Conservation (phyloP, 1,139 yeast genomes). For the Blastobotrys aristatus region DNA sequence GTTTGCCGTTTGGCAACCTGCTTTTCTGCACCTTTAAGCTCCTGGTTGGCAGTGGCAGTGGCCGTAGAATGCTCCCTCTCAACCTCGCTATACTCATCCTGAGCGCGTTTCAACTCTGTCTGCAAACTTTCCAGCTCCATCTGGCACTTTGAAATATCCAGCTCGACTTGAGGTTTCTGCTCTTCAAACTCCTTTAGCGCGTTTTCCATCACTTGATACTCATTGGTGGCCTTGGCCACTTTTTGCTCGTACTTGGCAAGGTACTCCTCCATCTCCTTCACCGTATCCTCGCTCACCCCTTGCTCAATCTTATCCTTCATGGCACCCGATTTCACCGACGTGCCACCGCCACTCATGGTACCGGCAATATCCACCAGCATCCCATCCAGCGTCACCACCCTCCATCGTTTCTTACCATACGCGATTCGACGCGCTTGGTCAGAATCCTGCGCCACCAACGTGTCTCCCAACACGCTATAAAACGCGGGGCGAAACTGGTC, state of each 20-base stretch:
- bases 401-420: conserved; percentile 70
- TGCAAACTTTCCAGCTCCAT: conserved; percentile 64
- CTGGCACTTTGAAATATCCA: conserved; percentile 51
- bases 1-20: conserved; percentile 36
- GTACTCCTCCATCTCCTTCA: conserved; percentile 51
- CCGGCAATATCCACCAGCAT: conserved; percentile 93
- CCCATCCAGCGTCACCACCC: conserved; percentile 93
- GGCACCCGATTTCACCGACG: conserved; percentile 55
- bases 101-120: conserved; percentile 44
- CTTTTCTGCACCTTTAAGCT: conserved; percentile 38
- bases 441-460: conserved; percentile 76
- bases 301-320: conserved; percentile 47
- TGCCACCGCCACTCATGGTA: conserved; percentile 97
- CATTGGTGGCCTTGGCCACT: conserved; percentile 48
- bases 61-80: conserved; percentile 11
- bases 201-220: conserved; percentile 54
- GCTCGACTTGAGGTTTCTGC: conserved; percentile 67
- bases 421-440: conserved; percentile 85
- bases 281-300: conserved; percentile 51
- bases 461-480: conserved; percentile 78
- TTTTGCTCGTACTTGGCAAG: conserved; percentile 52
- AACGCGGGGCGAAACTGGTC: conserved; percentile 77
- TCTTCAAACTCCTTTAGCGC: conserved; percentile 56
- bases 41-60: conserved; percentile 18
- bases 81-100: conserved; percentile 25